A percentile compares a stretch with the other conserved stretches of the same genome.
phyloP scores from a whole-genome alignment of 768 basidiomycete genomes.

The Lactifluus pinguis region DNA sequence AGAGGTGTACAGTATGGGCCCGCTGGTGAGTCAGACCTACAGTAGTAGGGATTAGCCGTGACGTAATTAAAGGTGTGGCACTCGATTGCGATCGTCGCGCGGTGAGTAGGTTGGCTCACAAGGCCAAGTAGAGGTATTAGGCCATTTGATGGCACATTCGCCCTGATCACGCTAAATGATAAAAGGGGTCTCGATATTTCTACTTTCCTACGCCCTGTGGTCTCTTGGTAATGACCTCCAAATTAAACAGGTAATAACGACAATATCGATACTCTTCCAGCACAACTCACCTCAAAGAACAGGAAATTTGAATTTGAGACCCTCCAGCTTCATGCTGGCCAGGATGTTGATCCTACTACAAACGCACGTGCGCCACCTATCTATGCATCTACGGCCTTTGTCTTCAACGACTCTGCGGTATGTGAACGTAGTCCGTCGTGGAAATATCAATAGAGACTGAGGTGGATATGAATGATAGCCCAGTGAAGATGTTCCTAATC shows the following conservation, averaged over 20 bases:
- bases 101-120: too few species aligned
- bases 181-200: neutral
- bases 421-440: constrained; percentile 12
- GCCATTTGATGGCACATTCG: too few species aligned
- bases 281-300: neutral
- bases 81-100: too few species aligned
- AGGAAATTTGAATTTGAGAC: constrained; percentile 20
- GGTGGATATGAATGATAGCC: constrained; percentile 34
- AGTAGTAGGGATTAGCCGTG: too few species aligned
- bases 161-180: too few species aligned
- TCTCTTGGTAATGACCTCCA: neutral
- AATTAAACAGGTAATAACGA: neutral
- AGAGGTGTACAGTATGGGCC: too few species aligned
- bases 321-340: constrained; percentile 71
- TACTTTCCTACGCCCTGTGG: neutral
- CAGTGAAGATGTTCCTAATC: constrained; percentile 60
- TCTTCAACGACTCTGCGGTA: constrained; percentile 63
- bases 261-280: too few species aligned
- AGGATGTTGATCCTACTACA: constrained; percentile 51
- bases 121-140: too few species aligned
- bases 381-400: constrained; percentile 49
- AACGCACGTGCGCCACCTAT: constrained; percentile 39
- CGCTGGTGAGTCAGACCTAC: too few species aligned
- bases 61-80: too few species aligned
- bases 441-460: too few species aligned